phyloP scores from a whole-genome alignment of 805 yeast species.

The fission yeast (Schizosaccharomyces pombe) region ASM294v3 CU329670.1:4015001-4015500 shows the following conservation, averaged over 20 bases:
- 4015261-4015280: slow-evolving; percentile 73
- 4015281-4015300: slow-evolving; percentile 70
- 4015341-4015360: neutral
- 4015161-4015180: slow-evolving; percentile 20
- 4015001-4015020: no score
- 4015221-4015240: slow-evolving; percentile 39
- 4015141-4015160: slow-evolving; percentile 32
- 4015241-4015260: slow-evolving; percentile 34
- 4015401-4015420: slow-evolving; percentile 62
- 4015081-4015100: neutral
- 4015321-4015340: slow-evolving; percentile 11
- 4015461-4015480: slow-evolving; percentile 72
- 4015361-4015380: neutral
- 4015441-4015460: slow-evolving; percentile 16
- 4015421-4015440: slow-evolving; percentile 58
- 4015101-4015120: neutral
- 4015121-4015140: slow-evolving; percentile 30
- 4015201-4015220: slow-evolving; percentile 14
- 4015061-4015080: neutral
- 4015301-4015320: slow-evolving; percentile 61
- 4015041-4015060: neutral
- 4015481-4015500: slow-evolving; percentile 69
- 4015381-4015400: neutral
- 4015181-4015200: slow-evolving; percentile 15
- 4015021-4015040: no score